These are phyloP conservation scores for Pseudogymnoascus sp. DNA, from an alignment of 2,329 filamentous ascomycete species.

Conservation along the genomic window DNA sequence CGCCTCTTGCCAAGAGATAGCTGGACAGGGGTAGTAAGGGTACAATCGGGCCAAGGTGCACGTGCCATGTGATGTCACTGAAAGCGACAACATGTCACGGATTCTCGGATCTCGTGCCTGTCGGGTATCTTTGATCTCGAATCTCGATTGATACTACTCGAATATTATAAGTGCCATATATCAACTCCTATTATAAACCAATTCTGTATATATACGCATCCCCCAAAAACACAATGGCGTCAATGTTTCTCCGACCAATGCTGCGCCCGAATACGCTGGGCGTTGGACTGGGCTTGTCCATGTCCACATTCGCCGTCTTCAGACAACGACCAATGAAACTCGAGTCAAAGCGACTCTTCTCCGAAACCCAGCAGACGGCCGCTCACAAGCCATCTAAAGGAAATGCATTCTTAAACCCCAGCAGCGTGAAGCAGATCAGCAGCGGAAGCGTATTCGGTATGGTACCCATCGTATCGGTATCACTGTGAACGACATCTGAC, in stretches of 20 bases:
- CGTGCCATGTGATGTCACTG: background rate
- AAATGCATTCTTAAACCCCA: constrained; percentile 21
- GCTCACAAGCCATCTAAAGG: constrained; percentile 19
- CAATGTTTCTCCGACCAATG: constrained; percentile 26
- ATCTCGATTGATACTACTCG: background rate
- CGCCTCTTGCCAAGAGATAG: background rate
- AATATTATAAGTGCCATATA: background rate
- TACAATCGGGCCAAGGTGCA: background rate
- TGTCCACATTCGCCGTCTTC: constrained; percentile 27
- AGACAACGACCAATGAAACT: constrained; percentile 28
- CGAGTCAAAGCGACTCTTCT: constrained; percentile 20
- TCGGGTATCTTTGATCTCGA: background rate
- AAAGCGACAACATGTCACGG: background rate
- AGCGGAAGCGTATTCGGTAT: constrained; percentile 27
- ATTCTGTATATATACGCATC: background rate
- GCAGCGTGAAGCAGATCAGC: constrained; percentile 27
- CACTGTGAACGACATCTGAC: constrained; percentile 2
- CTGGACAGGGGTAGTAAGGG: background rate
- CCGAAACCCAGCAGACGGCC: constrained; percentile 25
- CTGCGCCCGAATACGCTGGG: constrained; percentile 28
- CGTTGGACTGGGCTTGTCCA: constrained; percentile 30
- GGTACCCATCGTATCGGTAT: background rate
- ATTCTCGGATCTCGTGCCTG: background rate
- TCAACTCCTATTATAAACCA: background rate
- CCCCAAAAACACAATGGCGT: constrained; percentile 20